Base-by-base conservation (phyloP, 2,329 filamentous ascomycete species). In the Exophiala bonariae region DNA sequence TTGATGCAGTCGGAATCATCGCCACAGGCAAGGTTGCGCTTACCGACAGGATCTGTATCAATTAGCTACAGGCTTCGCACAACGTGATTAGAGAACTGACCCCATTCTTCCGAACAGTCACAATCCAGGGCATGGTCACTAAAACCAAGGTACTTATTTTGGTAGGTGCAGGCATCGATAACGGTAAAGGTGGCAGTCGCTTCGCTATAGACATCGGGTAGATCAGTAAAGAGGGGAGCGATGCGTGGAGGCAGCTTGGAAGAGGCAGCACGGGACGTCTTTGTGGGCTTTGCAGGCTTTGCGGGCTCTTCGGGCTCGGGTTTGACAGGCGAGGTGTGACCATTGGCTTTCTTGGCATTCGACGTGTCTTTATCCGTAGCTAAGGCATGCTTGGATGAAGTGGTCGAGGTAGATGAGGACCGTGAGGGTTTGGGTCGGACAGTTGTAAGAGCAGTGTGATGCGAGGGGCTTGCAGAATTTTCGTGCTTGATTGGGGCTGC, bases 1-100 rank as follows among this genome's bases (percentile, higher is more conserved):
- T 99, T 99, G 76, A 99, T 99, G 71, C 93, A 99, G 68, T 97
- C 92, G 13, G 91, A 95, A 68, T 96, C 89, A 61, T 96, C 91
- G 57, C 89, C 92, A 67, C 93, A 99, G 40, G 93, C 91, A 70
- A 85, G 71, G 67, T 99, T 99, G 47, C 63, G 68, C 52, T 71
- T 70, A 18, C 70, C 69, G 14, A 70, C 62, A 41, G 73, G 35
- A 63, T 82, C 79, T 82, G 60, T 34, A 43, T 43, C 54, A 59
- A 57, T 55, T n/a, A 37, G 35, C 18, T 19, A 13, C 4, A 37
- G 34, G 49, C 49, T 53, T 48, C 33, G 55, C 30, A 36, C 20
- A 42, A 37, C 52, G 17, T 6, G 11, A n/a, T 16, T 35, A 50
- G 43, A 38, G 34, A 38, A 54, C 91, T 77, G 85, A 96, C 92